A percentile compares a stretch with the other conserved stretches of the same genome.
Evolutionary conservation across 495 filamentous ascomycete species (phyloP).

Genomic region (Tuber aestivum): DNA sequence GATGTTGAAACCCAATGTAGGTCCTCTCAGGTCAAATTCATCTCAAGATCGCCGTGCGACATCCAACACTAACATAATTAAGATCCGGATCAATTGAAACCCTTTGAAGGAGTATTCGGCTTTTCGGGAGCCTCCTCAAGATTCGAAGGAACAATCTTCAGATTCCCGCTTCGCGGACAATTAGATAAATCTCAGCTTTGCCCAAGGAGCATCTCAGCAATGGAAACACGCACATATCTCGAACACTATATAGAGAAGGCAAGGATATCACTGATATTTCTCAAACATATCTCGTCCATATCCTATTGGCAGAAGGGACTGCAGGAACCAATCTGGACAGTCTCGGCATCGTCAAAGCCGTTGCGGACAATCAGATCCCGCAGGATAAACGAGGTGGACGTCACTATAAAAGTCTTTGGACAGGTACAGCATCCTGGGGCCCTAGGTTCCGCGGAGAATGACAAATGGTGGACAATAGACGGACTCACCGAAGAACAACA

Average conservation of each 20-base stretch:
- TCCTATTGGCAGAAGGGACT: constrained; percentile 22
- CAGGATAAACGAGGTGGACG: not conserved
- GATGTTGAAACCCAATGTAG: constrained; percentile 28
- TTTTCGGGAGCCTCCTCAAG: constrained; percentile 32
- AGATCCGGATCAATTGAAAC: constrained; percentile 44
- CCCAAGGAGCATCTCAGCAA: not conserved
- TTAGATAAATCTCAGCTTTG: constrained; percentile 4
- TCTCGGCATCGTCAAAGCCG: constrained; percentile 2
- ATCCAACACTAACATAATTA: not conserved
- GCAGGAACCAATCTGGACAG: constrained; percentile 15
- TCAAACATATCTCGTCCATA: constrained; percentile 20
- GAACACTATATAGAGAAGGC: constrained; percentile 20
- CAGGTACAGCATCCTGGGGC: not conserved
- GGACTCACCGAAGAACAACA: not conserved
- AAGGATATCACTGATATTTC: constrained; percentile 27
- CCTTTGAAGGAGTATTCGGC: constrained; percentile 45
- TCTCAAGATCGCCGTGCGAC: not conserved
- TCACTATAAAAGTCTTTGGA: not conserved
- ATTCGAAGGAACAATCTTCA: constrained; percentile 47
- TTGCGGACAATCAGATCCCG: not conserved
- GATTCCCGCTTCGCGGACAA: constrained; percentile 44
- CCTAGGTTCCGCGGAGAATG: not conserved
- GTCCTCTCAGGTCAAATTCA: not conserved
- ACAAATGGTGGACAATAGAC: constrained; percentile 9
- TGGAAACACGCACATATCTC: constrained; percentile 11